A percentile compares a stretch with the other conserved stretches of the same genome.
Conservation (phyloP, 345 rosid genomes). For the Euphorbia tirucalli region DNA sequence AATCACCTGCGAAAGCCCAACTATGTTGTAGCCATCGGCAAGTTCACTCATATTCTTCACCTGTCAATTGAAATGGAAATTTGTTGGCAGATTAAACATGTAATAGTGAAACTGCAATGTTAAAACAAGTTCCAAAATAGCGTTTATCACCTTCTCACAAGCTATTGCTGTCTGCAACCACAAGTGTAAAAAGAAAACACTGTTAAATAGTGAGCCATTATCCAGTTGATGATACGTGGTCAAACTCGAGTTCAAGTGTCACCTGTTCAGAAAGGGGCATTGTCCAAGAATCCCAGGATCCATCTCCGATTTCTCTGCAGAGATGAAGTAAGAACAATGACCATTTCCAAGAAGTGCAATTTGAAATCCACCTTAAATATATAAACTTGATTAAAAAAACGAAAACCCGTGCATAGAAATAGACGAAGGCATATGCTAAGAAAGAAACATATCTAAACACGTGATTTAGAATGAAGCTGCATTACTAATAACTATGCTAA, state of each 20-base stretch:
- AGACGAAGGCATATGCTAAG: too few species aligned
- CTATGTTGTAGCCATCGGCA: constrained; percentile 63
- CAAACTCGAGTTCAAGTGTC: constrained; percentile 10
- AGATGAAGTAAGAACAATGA: constrained; percentile 6
- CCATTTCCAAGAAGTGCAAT: not conserved
- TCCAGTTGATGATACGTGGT: not conserved
- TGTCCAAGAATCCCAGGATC: constrained; percentile 91
- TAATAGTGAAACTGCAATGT: not conserved
- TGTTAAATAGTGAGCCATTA: constrained; percentile 7
- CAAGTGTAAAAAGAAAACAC: not conserved
- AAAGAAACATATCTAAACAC: not conserved
- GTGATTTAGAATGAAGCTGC: not conserved
- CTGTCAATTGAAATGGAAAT: constrained; percentile 32
- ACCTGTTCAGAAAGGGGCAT: constrained; percentile 84
- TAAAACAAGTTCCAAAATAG: constrained; percentile 21
- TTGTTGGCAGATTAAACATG: constrained; percentile 7
- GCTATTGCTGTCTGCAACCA: constrained; percentile 71
- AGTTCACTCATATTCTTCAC: constrained; percentile 74
- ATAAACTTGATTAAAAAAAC: too few species aligned
- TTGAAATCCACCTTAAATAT: not conserved
- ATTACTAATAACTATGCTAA: too few species aligned
- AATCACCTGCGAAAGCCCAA: constrained; percentile 87
- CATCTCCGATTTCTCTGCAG: constrained; percentile 82
- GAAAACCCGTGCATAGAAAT: too few species aligned
- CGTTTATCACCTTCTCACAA: constrained; percentile 64